These are phyloP conservation scores for Mycothermus thermophilus DNA, from an alignment of 495 filamentous ascomycete genomes.

Conservation along the genomic window DNA sequence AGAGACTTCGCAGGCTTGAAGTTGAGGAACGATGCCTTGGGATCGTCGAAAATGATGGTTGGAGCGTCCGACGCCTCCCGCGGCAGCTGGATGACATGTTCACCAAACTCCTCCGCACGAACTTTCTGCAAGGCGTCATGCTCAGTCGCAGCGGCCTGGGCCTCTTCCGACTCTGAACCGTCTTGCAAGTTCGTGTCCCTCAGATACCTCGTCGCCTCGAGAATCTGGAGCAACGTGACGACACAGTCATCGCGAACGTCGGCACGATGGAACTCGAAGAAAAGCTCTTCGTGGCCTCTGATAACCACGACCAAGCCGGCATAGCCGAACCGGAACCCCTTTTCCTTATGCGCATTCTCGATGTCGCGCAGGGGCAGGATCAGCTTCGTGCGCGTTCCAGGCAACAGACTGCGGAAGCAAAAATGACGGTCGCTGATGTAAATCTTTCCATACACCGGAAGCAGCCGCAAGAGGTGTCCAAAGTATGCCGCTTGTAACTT, in stretches of 20 bases:
- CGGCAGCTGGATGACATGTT: constrained; percentile 45
- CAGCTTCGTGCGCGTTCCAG: constrained; percentile 83
- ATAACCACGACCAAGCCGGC: constrained; percentile 85
- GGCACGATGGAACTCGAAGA: constrained; percentile 76
- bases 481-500: constrained; percentile 85
- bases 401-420: constrained; percentile 85
- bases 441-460: constrained; percentile 93
- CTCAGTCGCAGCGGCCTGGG: constrained; percentile 68
- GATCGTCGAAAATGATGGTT: constrained; percentile 82
- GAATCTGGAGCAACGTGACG: constrained; percentile 58
- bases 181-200: constrained; percentile 57
- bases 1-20: constrained; percentile 80
- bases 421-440: constrained; percentile 85
- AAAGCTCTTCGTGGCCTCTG: constrained; percentile 86
- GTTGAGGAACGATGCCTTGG: constrained; percentile 79
- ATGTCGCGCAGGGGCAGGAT: constrained; percentile 85
- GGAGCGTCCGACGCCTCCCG: constrained; percentile 43
- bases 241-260: constrained; percentile 80
- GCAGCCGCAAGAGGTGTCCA: constrained; percentile 69
- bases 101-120: constrained; percentile 44
- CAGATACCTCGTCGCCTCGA: constrained; percentile 60
- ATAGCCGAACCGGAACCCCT: constrained; percentile 85
- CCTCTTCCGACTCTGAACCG: constrained; percentile 54
- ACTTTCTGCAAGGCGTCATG: constrained; percentile 72
- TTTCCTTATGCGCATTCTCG: constrained; percentile 89